phyloP scores from a whole-genome alignment of 2,329 filamentous ascomycete genomes.

The Fusarium cyanostomum region DNA sequence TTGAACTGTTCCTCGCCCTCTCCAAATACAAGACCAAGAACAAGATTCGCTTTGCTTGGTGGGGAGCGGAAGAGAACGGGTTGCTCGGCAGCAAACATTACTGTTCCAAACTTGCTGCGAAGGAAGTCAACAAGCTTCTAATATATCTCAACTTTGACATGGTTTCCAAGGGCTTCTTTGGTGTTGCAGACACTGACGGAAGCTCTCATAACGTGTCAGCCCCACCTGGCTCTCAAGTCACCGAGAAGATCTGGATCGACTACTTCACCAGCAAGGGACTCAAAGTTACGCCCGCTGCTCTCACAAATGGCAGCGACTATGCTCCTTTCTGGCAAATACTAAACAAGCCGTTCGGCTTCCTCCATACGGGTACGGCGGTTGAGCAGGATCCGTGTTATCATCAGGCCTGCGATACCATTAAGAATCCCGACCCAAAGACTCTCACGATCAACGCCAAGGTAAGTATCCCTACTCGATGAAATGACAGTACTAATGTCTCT shows the following conservation, averaged over 20 bases:
- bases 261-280: conserved; percentile 47
- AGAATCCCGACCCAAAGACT: conserved; percentile 49
- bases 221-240: conserved; percentile 41
- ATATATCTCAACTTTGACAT: conserved; percentile 40
- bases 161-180: conserved; percentile 37
- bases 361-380: conserved; percentile 37
- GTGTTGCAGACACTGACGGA: conserved; percentile 39
- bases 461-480: accelerated
- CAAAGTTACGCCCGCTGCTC: conserved; percentile 34
- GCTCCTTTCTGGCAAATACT: conserved; percentile 43
- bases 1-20: conserved; percentile 32
- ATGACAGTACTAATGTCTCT: neutral
- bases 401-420: conserved; percentile 50
- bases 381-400: conserved; percentile 43
- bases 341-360: conserved; percentile 36
- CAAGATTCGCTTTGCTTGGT: conserved; percentile 39
- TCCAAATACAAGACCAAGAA: conserved; percentile 41
- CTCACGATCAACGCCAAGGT: conserved; percentile 42
- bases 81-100: conserved; percentile 35
- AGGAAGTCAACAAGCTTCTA: conserved; percentile 33
- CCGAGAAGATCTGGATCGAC: conserved; percentile 37
- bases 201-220: conserved; percentile 39
- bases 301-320: conserved; percentile 50
- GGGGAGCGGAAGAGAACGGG: conserved; percentile 37
- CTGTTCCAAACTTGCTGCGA: conserved; percentile 12